These are phyloP conservation scores for Encephalitozoon romaleae DNA, from an alignment of 371 early-diverging fungal species.

Conservation along the genomic window DNA sequence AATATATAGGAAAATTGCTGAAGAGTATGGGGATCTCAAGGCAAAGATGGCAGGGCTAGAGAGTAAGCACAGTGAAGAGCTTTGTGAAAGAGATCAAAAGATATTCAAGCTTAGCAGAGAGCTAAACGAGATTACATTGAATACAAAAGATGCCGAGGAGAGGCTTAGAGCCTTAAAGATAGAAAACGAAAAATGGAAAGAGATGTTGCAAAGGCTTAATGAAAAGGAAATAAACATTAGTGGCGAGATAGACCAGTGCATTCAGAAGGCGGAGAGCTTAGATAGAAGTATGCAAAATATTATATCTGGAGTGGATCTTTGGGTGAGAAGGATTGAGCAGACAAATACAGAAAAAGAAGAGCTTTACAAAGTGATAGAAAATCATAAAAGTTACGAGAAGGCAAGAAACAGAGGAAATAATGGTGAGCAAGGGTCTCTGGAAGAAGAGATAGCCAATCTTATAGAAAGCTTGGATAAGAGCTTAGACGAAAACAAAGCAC, in stretches of 20 bases:
- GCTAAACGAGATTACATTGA: neutral
- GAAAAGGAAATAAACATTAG: neutral
- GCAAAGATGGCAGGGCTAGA: neutral
- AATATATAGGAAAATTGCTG: neutral
- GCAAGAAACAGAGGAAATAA: neutral
- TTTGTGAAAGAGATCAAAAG: neutral
- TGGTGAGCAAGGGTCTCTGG: neutral
- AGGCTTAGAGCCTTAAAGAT: neutral
- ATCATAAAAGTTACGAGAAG: neutral
- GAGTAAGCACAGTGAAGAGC: neutral
- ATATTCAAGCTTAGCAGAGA: neutral
- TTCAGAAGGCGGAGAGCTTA: neutral
- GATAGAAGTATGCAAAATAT: neutral
- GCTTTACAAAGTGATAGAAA: neutral
- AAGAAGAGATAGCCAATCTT: constrained; percentile 10
- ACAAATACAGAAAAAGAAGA: neutral
- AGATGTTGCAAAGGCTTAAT: neutral
- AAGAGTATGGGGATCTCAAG: neutral
- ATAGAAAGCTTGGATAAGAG: neutral
- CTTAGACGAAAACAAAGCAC: constrained; percentile 18
- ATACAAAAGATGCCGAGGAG: neutral
- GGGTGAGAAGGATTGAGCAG: neutral
- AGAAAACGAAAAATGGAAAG: neutral
- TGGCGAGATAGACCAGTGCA: neutral
- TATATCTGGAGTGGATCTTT: neutral